Evolutionary conservation across 2,329 filamentous ascomycete genomes (phyloP).

Genomic region (Lasiodiplodia sp.): DNA sequence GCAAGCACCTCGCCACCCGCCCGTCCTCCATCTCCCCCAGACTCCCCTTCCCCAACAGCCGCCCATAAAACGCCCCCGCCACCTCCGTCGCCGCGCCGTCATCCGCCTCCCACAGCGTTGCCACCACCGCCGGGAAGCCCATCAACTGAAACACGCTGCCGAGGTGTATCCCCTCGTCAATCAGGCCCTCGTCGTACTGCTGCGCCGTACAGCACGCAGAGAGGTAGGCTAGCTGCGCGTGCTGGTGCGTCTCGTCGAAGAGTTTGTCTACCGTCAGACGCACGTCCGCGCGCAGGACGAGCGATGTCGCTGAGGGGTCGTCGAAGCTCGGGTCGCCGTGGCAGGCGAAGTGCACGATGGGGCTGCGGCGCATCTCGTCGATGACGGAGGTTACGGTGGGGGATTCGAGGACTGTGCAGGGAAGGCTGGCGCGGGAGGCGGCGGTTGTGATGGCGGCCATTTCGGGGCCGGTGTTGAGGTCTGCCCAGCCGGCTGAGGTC

Average conservation of each 20-base stretch:
- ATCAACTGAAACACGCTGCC: conserved; percentile 48
- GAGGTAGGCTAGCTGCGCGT: conserved; percentile 44
- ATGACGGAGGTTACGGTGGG: too few relatives aligned
- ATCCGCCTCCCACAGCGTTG: conserved; percentile 42
- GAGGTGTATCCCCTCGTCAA: conserved; percentile 47
- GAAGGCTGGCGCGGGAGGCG: too few relatives aligned
- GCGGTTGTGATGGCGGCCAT: too few relatives aligned
- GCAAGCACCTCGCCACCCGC: conserved; percentile 19
- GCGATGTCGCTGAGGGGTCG: too few relatives aligned
- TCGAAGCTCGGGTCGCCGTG: too few relatives aligned
- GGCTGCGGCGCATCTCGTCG: too few relatives aligned
- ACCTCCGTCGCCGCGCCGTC: conserved; percentile 39
- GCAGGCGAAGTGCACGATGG: too few relatives aligned
- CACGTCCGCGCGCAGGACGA: too few relatives aligned
- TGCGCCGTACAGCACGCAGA: conserved; percentile 50
- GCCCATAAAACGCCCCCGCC: conserved; percentile 36
- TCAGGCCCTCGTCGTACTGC: conserved; percentile 34
- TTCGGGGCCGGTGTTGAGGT: background rate
- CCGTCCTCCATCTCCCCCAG: background rate
- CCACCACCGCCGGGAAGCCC: conserved; percentile 47
- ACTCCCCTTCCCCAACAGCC: background rate
- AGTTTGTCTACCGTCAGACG: conserved; percentile 8
- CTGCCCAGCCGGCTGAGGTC: background rate
- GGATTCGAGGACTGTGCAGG: too few relatives aligned
- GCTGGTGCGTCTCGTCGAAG: background rate